Conservation (phyloP, 345 rosid genomes). For the Reutealis trisperma region DNA sequence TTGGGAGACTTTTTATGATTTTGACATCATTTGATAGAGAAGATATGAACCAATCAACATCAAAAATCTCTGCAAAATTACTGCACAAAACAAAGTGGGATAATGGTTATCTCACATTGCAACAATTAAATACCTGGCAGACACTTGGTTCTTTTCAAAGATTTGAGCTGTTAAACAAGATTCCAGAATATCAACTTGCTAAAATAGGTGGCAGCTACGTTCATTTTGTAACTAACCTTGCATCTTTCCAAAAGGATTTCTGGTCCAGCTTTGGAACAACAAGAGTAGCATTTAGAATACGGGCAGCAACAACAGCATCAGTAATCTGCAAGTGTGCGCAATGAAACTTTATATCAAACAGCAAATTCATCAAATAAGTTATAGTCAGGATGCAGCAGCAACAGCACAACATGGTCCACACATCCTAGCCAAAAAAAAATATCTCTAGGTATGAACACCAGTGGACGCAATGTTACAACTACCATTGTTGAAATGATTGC, state of each 20-base stretch:
- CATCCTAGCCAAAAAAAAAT: not conserved
- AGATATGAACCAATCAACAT: slow-evolving; percentile 77
- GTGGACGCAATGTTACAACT: not conserved
- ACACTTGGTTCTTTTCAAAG: not conserved
- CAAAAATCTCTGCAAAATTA: slow-evolving; percentile 83
- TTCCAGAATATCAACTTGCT: not conserved
- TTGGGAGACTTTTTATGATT: slow-evolving; percentile 82
- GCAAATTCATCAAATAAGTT: not conserved
- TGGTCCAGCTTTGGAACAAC: slow-evolving; percentile 94
- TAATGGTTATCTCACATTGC: slow-evolving; percentile 8
- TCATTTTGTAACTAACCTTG: slow-evolving; percentile 58
- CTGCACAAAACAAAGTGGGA: slow-evolving; percentile 42
- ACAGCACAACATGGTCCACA: not conserved
- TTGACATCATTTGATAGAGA: slow-evolving; percentile 82
- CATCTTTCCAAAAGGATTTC: slow-evolving; percentile 96
- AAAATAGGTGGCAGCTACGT: not conserved
- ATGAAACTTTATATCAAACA: slow-evolving; percentile 15
- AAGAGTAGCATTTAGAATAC: slow-evolving; percentile 93
- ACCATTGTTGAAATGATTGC: not conserved
- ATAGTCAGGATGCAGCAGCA: not conserved
- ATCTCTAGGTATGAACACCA: not conserved
- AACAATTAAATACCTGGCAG: not conserved
- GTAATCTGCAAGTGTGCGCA: slow-evolving; percentile 59
- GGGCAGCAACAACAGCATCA: slow-evolving; percentile 99
- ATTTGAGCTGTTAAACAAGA: slow-evolving; percentile 8